These are phyloP conservation scores for Pestalotiopsis sp. DNA, from an alignment of 2,329 filamentous ascomycete species.

Conservation along the genomic window DNA sequence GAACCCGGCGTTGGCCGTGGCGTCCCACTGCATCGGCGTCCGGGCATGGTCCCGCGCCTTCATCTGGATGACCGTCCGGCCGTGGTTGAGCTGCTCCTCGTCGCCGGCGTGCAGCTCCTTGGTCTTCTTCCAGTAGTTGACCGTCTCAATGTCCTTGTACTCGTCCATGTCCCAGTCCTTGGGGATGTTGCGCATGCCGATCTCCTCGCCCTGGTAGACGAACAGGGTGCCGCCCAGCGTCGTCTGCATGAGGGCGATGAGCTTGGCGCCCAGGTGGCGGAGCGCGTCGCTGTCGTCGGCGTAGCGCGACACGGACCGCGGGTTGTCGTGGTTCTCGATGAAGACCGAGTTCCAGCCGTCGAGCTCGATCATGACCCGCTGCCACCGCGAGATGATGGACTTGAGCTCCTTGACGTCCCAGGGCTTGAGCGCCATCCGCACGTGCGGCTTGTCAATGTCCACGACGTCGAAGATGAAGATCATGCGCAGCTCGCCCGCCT, in stretches of 20 bases:
- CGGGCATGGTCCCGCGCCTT: slow-evolving; percentile 68
- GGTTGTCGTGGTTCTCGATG: slow-evolving; percentile 68
- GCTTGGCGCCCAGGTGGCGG: slow-evolving; percentile 55
- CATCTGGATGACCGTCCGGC: slow-evolving; percentile 55
- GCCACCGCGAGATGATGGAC: slow-evolving; percentile 39
- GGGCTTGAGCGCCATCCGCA: slow-evolving; percentile 49
- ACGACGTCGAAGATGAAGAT: slow-evolving; percentile 71
- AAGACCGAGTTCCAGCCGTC: slow-evolving; percentile 67
- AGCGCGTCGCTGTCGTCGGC: slow-evolving; percentile 50
- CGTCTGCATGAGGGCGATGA: slow-evolving; percentile 57
- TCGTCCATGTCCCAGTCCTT: slow-evolving; percentile 60
- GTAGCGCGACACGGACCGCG: slow-evolving; percentile 59
- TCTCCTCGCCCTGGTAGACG: slow-evolving; percentile 69
- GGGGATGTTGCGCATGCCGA: slow-evolving; percentile 66
- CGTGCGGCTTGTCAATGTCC: slow-evolving; percentile 55
- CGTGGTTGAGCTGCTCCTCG: slow-evolving; percentile 43
- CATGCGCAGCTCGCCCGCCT: slow-evolving; percentile 67
- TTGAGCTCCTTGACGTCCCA: slow-evolving; percentile 43
- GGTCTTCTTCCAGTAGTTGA: slow-evolving; percentile 47
- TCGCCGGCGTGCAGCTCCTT: slow-evolving; percentile 38
- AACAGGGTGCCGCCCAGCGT: slow-evolving; percentile 63
- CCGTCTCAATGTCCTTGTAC: slow-evolving; percentile 56
- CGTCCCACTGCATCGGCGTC: slow-evolving; percentile 70
- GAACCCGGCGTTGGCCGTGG: slow-evolving; percentile 61
- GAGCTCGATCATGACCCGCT: slow-evolving; percentile 48